These are phyloP conservation scores for Exophiala dermatitidis DNA, from an alignment of 2,329 filamentous ascomycete species.

Conservation along the genomic window DNA sequence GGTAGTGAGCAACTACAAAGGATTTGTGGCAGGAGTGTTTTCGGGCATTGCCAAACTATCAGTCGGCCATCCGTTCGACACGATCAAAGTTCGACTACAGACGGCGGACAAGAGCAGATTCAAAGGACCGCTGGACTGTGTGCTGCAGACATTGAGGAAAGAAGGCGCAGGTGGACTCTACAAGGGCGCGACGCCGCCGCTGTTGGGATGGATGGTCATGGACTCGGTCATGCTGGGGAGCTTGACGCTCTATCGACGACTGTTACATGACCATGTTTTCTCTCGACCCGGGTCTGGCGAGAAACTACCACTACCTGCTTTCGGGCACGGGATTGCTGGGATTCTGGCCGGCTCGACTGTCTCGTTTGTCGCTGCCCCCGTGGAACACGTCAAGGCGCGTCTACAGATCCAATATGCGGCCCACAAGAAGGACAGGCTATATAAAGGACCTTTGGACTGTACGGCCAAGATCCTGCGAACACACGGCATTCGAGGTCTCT, in stretches of 20 bases:
- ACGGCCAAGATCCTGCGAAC: slow-evolving; percentile 51
- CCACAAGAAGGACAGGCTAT: slow-evolving; percentile 67
- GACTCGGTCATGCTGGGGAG: slow-evolving; percentile 87
- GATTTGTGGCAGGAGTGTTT: slow-evolving; percentile 96
- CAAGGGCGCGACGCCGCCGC: slow-evolving; percentile 85
- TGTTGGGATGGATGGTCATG: slow-evolving; percentile 99
- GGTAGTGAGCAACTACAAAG: slow-evolving; percentile 62
- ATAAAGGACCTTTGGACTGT: slow-evolving; percentile 83
- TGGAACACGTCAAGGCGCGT: slow-evolving; percentile 91
- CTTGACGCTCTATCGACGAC: slow-evolving; percentile 77
- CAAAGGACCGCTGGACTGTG: slow-evolving; percentile 75
- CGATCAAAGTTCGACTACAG: slow-evolving; percentile 91
- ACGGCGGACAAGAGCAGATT: slow-evolving; percentile 74
- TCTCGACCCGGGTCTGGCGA: slow-evolving; percentile 31
- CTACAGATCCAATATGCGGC: slow-evolving; percentile 90
- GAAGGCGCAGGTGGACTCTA: slow-evolving; percentile 83
- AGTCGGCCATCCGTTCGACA: slow-evolving; percentile 64
- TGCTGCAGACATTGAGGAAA: slow-evolving; percentile 73
- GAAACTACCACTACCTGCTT: slow-evolving; percentile 50
- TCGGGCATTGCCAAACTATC: slow-evolving; percentile 83
- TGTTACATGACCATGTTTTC: slow-evolving; percentile 77
- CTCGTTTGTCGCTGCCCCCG: slow-evolving; percentile 82
- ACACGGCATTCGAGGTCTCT: slow-evolving; percentile 74
- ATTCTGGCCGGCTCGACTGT: slow-evolving; percentile 83
- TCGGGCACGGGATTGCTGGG: slow-evolving; percentile 83